Percentiles rank a stretch among this genome's conserved stretches.
phyloP scores from a whole-genome alignment of 441 rosid genomes.

The Iberis amara region DNA sequence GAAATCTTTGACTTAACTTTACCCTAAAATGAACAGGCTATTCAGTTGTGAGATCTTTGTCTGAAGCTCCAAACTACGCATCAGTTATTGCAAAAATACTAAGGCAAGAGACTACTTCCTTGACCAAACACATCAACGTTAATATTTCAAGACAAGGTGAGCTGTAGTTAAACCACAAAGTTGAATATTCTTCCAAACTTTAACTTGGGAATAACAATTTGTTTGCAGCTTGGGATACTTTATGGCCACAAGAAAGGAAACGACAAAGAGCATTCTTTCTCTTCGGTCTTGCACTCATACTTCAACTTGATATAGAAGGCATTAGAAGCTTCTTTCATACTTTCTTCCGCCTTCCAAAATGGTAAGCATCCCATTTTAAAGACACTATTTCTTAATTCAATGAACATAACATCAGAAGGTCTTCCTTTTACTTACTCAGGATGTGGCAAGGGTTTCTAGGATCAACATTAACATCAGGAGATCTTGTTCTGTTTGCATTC shows the following conservation, averaged over 20 bases:
- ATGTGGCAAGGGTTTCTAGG: constrained; percentile 96
- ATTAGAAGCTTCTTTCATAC: constrained; percentile 72
- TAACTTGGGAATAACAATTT: not conserved
- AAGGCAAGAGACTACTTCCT: constrained; percentile 34
- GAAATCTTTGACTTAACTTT: constrained; percentile 3
- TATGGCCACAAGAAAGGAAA: constrained; percentile 95
- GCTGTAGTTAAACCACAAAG: not conserved
- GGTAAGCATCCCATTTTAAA: constrained; percentile 41
- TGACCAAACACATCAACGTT: constrained; percentile 29
- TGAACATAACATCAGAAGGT: not conserved
- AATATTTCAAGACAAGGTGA: constrained; percentile 87
- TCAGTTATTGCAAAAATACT: constrained; percentile 72
- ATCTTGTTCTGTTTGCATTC: constrained; percentile 65
- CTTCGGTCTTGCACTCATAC: constrained; percentile 81
- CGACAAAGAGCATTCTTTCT: constrained; percentile 93
- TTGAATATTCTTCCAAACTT: not conserved
- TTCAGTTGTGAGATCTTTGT: constrained; percentile 91
- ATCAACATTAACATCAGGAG: constrained; percentile 75
- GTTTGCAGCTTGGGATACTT: constrained; percentile 78
- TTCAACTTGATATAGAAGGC: constrained; percentile 77
- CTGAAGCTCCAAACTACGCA: constrained; percentile 92
- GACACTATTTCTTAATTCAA: not conserved
- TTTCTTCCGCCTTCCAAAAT: constrained; percentile 80
- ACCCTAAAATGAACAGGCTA: constrained; percentile 50
- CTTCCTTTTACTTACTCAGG: constrained; percentile 34